These are phyloP conservation scores for Persicaria tinctoria DNA, from an alignment of 148 eudicot species.

Conservation along the genomic window DNA sequence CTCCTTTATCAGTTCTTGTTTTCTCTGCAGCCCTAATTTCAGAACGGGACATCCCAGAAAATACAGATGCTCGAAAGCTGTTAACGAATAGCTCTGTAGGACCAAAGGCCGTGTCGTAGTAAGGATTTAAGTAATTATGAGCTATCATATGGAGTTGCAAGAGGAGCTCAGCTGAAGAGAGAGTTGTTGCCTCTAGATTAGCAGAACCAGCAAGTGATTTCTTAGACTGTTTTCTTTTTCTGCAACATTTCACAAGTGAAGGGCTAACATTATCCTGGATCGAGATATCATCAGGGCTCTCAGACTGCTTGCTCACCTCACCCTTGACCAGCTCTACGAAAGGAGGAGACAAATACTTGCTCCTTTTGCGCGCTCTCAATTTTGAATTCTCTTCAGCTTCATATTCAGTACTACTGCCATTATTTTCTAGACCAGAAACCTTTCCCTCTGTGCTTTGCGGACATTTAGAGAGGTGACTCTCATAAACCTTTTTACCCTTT, in stretches of 20 bases:
- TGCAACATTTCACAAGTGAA: constrained; percentile 19
- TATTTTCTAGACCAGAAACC: neutral
- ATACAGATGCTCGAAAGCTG: constrained; percentile 41
- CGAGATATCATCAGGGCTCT: constrained; percentile 1
- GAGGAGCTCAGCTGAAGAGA: constrained; percentile 50
- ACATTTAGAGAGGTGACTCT: neutral
- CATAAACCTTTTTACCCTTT: neutral
- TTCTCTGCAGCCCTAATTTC: constrained; percentile 10
- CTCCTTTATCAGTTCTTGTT: constrained; percentile 11
- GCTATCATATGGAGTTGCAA: constrained; percentile 45
- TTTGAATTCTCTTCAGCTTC: neutral
- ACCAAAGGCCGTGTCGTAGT: constrained; percentile 31
- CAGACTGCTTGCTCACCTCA: constrained; percentile 16
- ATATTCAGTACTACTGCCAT: neutral
- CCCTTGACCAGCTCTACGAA: constrained; percentile 28
- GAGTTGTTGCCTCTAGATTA: constrained; percentile 21
- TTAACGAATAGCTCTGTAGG: constrained; percentile 31
- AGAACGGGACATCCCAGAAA: constrained; percentile 17
- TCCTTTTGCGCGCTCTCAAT: constrained; percentile 54
- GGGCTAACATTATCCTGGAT: constrained; percentile 17
- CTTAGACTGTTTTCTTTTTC: constrained; percentile 24
- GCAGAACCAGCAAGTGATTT: constrained; percentile 22
- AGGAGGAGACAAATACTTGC: constrained; percentile 75
- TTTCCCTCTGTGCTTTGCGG: neutral
- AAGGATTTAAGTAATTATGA: constrained; percentile 37